Percentiles rank a stretch among this genome's conserved stretches.
Evolutionary conservation across 441 rosid species (phyloP).

Genomic region (Jatropha podagrica): DNA sequence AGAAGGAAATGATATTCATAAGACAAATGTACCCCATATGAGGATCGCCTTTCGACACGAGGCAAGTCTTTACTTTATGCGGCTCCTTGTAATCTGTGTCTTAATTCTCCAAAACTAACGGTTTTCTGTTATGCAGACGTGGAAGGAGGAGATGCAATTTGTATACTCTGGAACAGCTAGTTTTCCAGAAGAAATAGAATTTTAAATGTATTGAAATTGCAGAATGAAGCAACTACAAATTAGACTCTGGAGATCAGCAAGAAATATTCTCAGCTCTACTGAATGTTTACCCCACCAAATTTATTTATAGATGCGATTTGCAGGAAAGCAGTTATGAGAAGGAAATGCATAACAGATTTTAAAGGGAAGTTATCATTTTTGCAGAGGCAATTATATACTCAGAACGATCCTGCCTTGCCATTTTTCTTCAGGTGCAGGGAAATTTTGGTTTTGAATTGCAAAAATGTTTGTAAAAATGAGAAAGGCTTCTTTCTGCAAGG

Average conservation of each 20-base stretch:
- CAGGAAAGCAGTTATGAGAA: neutral
- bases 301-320: neutral
- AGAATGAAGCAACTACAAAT: slow-evolving; percentile 2
- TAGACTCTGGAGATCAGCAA: neutral
- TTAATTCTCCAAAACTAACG: slow-evolving; percentile 10
- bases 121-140: slow-evolving; percentile 44
- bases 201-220: slow-evolving; percentile 6
- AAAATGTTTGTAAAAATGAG: neutral
- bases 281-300: neutral
- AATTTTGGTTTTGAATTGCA: neutral
- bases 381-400: neutral
- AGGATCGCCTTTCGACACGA: slow-evolving; percentile 62
- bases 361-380: neutral
- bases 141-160: slow-evolving; percentile 78
- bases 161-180: slow-evolving; percentile 47
- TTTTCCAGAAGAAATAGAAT: slow-evolving; percentile 49
- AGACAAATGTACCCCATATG: slow-evolving; percentile 58
- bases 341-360: neutral
- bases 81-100: neutral
- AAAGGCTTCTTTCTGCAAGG: neutral
- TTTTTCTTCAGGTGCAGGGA: neutral
- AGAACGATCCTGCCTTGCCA: neutral
- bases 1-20: slow-evolving; percentile 69
- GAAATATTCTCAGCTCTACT: too few species aligned
- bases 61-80: slow-evolving; percentile 26